These are phyloP conservation scores for Lachnellula hyalina DNA, from an alignment of 2,329 filamentous ascomycete genomes.

Conservation along the genomic window DNA sequence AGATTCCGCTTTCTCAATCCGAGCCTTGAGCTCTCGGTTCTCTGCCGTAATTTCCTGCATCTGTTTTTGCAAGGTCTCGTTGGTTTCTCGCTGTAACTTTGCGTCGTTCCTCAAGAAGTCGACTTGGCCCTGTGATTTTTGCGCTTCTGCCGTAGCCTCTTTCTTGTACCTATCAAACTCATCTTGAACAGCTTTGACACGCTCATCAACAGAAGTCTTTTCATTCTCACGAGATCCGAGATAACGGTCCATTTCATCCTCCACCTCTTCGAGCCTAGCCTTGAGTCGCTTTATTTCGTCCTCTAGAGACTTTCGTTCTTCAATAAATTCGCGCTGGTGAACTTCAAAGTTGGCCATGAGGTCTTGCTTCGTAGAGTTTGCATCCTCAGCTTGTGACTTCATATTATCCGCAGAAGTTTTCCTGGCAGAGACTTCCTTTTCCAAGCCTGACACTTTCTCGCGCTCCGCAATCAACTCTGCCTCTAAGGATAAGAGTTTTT, in stretches of 20 bases:
- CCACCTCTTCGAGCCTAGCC: slow-evolving; percentile 75
- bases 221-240: slow-evolving; percentile 80
- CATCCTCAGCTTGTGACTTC: slow-evolving; percentile 72
- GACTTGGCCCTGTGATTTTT: slow-evolving; percentile 57
- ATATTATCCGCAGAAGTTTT: slow-evolving; percentile 54
- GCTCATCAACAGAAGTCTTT: slow-evolving; percentile 63
- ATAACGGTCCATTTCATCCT: slow-evolving; percentile 85
- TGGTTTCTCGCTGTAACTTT: slow-evolving; percentile 53
- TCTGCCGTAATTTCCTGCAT: slow-evolving; percentile 52
- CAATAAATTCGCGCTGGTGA: slow-evolving; percentile 79
- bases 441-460: slow-evolving; percentile 59
- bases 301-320: slow-evolving; percentile 78
- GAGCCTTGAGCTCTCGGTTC: slow-evolving; percentile 45
- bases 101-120: slow-evolving; percentile 58
- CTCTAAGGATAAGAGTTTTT: slow-evolving; percentile 65
- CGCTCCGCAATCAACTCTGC: slow-evolving; percentile 70
- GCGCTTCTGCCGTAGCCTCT: slow-evolving; percentile 50
- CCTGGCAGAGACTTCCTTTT: slow-evolving; percentile 62
- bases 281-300: slow-evolving; percentile 73
- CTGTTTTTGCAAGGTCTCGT: slow-evolving; percentile 53
- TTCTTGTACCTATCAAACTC: slow-evolving; percentile 63
- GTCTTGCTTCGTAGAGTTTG: slow-evolving; percentile 87
- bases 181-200: slow-evolving; percentile 60
- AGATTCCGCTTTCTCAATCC: slow-evolving; percentile 46
- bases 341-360: slow-evolving; percentile 92